Conservation (phyloP, 495 filamentous ascomycete genomes). For the Aspergillus campestris region DNA sequence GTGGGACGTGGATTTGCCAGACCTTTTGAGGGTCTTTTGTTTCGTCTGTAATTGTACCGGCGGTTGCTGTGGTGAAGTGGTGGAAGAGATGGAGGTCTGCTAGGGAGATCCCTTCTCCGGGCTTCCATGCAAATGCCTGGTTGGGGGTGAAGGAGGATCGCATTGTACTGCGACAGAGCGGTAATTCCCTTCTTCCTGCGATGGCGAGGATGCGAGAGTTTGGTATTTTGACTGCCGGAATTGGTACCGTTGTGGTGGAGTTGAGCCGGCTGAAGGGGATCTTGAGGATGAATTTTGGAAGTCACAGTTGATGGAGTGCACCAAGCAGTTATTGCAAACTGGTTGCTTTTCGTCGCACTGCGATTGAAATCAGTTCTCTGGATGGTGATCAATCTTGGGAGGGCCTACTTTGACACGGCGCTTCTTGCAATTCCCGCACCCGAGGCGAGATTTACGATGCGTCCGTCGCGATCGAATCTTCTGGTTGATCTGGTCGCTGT, state of each 20-base stretch:
- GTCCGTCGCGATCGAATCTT: conserved; percentile 11
- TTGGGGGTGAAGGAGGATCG: conserved; percentile 1
- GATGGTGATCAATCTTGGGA: too few relatives aligned
- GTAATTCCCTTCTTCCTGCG: neutral
- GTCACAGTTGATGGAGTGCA: conserved; percentile 26
- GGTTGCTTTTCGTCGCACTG: conserved; percentile 37
- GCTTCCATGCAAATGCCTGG: neutral
- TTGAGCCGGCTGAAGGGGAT: neutral
- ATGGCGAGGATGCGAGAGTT: neutral
- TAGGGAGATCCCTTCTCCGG: conserved; percentile 17
- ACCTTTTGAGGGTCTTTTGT: conserved; percentile 9
- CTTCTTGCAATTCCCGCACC: conserved; percentile 19
- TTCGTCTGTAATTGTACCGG: conserved; percentile 8
- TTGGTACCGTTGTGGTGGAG: conserved; percentile 6
- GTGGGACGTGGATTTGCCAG: conserved; percentile 31
- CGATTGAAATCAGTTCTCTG: too few relatives aligned
- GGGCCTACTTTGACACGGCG: conserved; percentile 20
- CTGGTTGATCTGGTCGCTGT: neutral
- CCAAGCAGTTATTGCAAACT: conserved; percentile 22
- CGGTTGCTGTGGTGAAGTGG: conserved; percentile 12
- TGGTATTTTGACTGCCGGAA: conserved; percentile 21
- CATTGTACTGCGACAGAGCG: conserved; percentile 9
- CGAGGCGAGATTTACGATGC: conserved; percentile 18
- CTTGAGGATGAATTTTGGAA: conserved; percentile 9
- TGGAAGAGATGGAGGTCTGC: conserved; percentile 17